Evolutionary conservation across 352 stramenopile species (phyloP).

Genomic region (Saprolegnia diclina): DNA sequence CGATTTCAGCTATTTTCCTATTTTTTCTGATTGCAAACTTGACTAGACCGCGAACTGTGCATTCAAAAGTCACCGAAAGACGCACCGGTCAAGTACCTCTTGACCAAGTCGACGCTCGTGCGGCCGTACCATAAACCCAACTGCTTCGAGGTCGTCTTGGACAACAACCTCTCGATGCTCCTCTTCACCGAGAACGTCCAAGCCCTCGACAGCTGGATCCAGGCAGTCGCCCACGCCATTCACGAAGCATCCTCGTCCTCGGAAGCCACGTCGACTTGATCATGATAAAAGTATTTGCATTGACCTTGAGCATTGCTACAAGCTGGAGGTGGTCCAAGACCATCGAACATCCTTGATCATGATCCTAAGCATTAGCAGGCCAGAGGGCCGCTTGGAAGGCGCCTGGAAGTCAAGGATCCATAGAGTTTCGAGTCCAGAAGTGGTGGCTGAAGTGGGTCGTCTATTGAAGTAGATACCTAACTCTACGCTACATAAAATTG

Average conservation of each 20-base stretch:
- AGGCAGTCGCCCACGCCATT: slow-evolving; percentile 10
- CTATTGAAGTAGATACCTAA: no score
- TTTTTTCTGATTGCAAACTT: background rate
- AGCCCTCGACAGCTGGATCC: slow-evolving; percentile 4
- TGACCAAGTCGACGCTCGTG: background rate
- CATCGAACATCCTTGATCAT: no score
- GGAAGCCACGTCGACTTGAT: background rate
- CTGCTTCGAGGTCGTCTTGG: slow-evolving; percentile 26
- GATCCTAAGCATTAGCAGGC: no score
- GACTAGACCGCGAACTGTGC: slow-evolving; percentile 17
- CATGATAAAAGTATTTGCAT: no score
- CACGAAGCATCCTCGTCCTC: background rate
- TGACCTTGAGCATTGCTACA: no score
- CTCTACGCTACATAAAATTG: no score
- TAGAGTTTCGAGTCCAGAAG: no score
- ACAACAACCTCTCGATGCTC: slow-evolving; percentile 14
- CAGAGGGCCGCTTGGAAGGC: no score
- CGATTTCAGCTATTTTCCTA: background rate
- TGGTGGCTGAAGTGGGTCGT: no score
- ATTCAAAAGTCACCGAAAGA: slow-evolving; percentile 26
- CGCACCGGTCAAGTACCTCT: slow-evolving; percentile 7
- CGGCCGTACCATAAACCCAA: slow-evolving; percentile 19
- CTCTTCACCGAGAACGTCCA: slow-evolving; percentile 20
- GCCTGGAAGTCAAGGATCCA: no score
- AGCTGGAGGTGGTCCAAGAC: no score